A percentile compares a stretch with the other conserved stretches of the same genome.
These are phyloP conservation scores for Pistacia vera DNA, from an alignment of 345 rosid genomes.

Conservation along the genomic window DNA sequence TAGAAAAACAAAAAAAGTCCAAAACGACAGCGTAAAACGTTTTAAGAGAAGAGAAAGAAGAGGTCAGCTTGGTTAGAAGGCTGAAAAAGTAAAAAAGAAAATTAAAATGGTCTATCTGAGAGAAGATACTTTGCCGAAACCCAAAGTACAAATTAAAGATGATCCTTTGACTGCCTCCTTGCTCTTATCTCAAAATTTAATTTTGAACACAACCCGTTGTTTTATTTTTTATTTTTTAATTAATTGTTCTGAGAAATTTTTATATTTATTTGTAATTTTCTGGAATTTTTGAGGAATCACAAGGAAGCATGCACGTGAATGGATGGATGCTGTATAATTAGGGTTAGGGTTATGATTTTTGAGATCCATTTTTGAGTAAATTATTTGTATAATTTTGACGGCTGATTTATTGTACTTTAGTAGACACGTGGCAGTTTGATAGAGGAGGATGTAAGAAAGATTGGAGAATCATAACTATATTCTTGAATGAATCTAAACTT, in stretches of 20 bases:
- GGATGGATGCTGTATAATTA: not conserved
- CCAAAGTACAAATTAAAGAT: slow-evolving; percentile 41
- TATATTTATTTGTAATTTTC: too few relatives aligned
- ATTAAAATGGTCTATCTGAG: slow-evolving; percentile 3
- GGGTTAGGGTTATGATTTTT: too few relatives aligned
- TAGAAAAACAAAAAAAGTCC: not conserved
- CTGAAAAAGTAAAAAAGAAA: slow-evolving; percentile 40
- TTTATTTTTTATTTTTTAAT: too few relatives aligned
- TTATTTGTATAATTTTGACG: not conserved
- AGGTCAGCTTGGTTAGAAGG: slow-evolving; percentile 25
- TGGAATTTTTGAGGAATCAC: not conserved
- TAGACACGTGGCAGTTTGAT: not conserved
- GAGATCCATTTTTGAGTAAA: too few relatives aligned
- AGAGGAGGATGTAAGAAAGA: slow-evolving; percentile 5
- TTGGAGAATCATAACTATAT: slow-evolving; percentile 15
- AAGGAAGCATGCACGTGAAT: not conserved
- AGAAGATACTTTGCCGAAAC: slow-evolving; percentile 43
- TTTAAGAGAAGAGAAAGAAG: not conserved
- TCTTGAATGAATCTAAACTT: not conserved
- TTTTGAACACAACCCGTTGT: not conserved
- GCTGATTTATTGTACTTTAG: not conserved
- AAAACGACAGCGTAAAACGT: slow-evolving; percentile 6
- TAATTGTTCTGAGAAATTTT: too few relatives aligned
- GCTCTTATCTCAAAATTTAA: not conserved
- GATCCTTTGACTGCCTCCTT: slow-evolving; percentile 43